Conservation (phyloP, 352 stramenopile genomes). For the Phytophthora ohioensis region DNA sequence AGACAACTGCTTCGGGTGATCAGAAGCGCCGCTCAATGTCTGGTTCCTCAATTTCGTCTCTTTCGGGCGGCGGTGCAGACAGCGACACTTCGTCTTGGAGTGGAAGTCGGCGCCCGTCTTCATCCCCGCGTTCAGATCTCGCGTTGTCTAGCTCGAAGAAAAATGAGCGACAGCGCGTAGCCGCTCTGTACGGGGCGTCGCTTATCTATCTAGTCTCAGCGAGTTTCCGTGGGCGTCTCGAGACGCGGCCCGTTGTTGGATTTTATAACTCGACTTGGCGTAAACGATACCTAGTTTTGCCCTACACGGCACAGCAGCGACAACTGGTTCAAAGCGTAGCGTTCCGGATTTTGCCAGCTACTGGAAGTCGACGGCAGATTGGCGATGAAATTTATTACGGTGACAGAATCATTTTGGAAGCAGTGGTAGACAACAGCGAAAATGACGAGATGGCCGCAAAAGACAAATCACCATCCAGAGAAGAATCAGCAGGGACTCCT, state of each 20-base stretch:
- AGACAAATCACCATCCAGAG: conserved; percentile 27
- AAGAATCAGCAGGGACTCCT: conserved; percentile 21
- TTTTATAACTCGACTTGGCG: conserved; percentile 85
- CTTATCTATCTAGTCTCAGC: conserved; percentile 81
- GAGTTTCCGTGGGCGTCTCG: conserved; percentile 76
- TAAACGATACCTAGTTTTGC: conserved; percentile 85
- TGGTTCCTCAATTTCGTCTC: conserved; percentile 59
- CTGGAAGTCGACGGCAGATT: conserved; percentile 57
- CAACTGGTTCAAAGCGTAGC: conserved; percentile 76
- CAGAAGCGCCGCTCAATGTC: conserved; percentile 55
- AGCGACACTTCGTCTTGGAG: conserved; percentile 42
- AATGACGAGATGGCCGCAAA: conserved; percentile 20
- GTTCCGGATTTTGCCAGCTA: conserved; percentile 76
- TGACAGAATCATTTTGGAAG: conserved; percentile 78
- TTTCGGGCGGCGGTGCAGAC: conserved; percentile 49
- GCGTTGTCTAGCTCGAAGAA: conserved; percentile 33
- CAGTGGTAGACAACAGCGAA: conserved; percentile 38
- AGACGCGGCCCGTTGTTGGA: conserved; percentile 76
- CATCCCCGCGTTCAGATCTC: conserved; percentile 36
- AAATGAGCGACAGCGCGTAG: conserved; percentile 41
- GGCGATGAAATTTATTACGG: conserved; percentile 84
- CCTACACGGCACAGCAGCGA: conserved; percentile 74
- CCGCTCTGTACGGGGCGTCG: conserved; percentile 68
- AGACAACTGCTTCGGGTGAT: conserved; percentile 8
- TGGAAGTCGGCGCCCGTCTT: conserved; percentile 29